Evolutionary conservation across 2,329 filamentous ascomycete genomes (phyloP), one percentile per base, ranked within the genome.

Genomic region (Elsinoe perseae): DNA sequence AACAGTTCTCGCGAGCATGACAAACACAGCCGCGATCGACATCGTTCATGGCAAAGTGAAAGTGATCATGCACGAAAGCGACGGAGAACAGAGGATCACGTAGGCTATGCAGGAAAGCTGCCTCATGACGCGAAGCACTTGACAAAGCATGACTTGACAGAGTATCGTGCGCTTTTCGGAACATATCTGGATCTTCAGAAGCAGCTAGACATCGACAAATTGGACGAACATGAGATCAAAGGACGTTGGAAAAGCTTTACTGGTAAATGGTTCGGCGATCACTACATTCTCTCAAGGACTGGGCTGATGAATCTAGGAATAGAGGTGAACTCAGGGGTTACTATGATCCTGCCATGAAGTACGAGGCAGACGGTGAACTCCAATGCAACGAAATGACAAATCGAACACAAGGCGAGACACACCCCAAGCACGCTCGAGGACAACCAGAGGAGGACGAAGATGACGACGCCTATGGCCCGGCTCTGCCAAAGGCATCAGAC

Each of bases 231-330:
- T n/a, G 91, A 96, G 68, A 72, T 84, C 0, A 85, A 79, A 61
- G 90, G 91, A 1, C 77, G 92, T 56, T 98, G 92, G 90, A 95
- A 95, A 78, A 92, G 89, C 68, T 98, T 97, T 65, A 70, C 92
- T 10, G 78, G 80, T 3, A 92, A 90, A 76, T 98, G 93, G 92
- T 44, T 14, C 60, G 1, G 9, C 14, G 25, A 20, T 2, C 10
- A 2, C 59, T 27, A 2, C 3, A 18, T 16, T 5, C 32, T 21
- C 34, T 58, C 57, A 28, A 36, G 54, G 46, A 25, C 4, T 40
- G 32, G 61, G 62, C 77, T 83, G 69, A 82, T 74, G 3, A 69
- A 63, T 63, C 65, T 69, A 86, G 83, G 83, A 98, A 98, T 74
- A 81, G 83, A 64, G 86, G 84, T 66, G 88, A 92, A 72, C 76